A percentile compares a stretch with the other conserved stretches of the same genome.
These are phyloP conservation scores for Middelhovenomyces tepae DNA, from an alignment of 805 yeast genomes.

Conservation along the genomic window DNA sequence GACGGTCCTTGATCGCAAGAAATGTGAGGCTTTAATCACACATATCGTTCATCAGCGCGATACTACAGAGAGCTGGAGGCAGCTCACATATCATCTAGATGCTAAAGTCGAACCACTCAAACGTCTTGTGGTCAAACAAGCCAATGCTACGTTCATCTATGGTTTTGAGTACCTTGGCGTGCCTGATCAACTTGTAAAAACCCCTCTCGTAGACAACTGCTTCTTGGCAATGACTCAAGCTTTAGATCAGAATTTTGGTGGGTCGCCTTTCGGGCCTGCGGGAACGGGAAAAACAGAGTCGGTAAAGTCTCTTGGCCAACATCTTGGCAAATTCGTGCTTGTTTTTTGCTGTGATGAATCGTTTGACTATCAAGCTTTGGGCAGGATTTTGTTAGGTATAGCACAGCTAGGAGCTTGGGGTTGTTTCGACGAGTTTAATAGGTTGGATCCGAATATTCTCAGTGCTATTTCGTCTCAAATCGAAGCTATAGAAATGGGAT, in stretches of 20 bases:
- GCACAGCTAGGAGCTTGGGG: slow-evolving; percentile 88
- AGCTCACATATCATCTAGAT: slow-evolving; percentile 42
- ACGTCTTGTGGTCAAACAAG: slow-evolving; percentile 42
- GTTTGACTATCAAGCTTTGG: slow-evolving; percentile 72
- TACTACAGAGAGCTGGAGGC: slow-evolving; percentile 38
- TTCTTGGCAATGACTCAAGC: slow-evolving; percentile 69
- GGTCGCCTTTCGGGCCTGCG: slow-evolving; percentile 91
- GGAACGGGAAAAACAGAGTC: slow-evolving; percentile 97
- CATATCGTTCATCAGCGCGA: slow-evolving; percentile 57
- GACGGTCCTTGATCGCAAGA: slow-evolving; percentile 30
- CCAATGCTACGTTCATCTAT: slow-evolving; percentile 44
- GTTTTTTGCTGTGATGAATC: slow-evolving; percentile 90
- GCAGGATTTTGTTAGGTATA: slow-evolving; percentile 68
- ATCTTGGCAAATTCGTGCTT: slow-evolving; percentile 68
- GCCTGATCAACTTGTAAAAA: slow-evolving; percentile 63
- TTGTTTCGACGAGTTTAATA: slow-evolving; percentile 90
- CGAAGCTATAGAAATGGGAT: slow-evolving; percentile 56
- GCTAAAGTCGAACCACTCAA: slow-evolving; percentile 23
- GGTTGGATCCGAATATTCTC: slow-evolving; percentile 59
- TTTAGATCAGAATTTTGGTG: slow-evolving; percentile 66
- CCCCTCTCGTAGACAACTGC: slow-evolving; percentile 60
- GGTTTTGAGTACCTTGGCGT: slow-evolving; percentile 81
- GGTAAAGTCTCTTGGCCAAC: slow-evolving; percentile 72
- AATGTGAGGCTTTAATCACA: slow-evolving; percentile 52
- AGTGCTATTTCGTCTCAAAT: slow-evolving; percentile 82